phyloP scores from a whole-genome alignment of 192 early-diverging fungal genomes.

The Podila epigama region DNA sequence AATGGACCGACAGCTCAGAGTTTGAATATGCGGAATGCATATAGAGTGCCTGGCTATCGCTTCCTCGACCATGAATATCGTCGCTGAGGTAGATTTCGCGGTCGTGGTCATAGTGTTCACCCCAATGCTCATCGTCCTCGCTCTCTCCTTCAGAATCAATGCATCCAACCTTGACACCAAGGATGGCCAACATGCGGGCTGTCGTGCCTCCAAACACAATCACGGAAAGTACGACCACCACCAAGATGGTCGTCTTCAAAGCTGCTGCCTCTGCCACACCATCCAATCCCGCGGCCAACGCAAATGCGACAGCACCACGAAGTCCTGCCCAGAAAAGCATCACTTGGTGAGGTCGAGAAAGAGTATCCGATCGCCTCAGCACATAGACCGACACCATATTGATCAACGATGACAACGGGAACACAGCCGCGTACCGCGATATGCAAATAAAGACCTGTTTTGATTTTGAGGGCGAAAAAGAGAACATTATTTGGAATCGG shows the following conservation, averaged over 20 bases:
- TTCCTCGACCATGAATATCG: conserved; percentile 18
- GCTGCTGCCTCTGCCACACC: conserved; percentile 69
- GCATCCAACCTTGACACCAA: conserved; percentile 82
- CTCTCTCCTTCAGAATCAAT: conserved; percentile 58
- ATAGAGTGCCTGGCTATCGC: conserved; percentile 31
- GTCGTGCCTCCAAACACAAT: conserved; percentile 93
- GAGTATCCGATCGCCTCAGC: conserved; percentile 57
- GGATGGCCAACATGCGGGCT: conserved; percentile 75
- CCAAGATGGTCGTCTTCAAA: conserved; percentile 88
- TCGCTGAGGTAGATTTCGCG: conserved; percentile 32
- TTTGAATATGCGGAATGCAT: conserved; percentile 26
- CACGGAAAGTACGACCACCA: conserved; percentile 92
- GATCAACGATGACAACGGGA: conserved; percentile 83
- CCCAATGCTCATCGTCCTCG: conserved; percentile 50
- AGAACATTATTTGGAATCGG: neutral
- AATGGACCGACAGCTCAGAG: conserved; percentile 44
- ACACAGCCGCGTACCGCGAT: conserved; percentile 86
- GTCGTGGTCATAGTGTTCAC: conserved; percentile 30
- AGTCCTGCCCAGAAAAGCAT: conserved; percentile 96
- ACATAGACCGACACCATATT: conserved; percentile 72
- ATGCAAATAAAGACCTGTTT: conserved; percentile 85
- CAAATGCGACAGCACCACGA: conserved; percentile 97
- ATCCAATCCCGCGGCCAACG: conserved; percentile 83
- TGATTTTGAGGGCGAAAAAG: neutral
- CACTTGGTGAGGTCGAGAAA: conserved; percentile 75